A percentile compares a stretch with the other conserved stretches of the same genome.
These are phyloP conservation scores for Pichia cephalocereana DNA, from an alignment of 805 yeast genomes.

Conservation along the genomic window DNA sequence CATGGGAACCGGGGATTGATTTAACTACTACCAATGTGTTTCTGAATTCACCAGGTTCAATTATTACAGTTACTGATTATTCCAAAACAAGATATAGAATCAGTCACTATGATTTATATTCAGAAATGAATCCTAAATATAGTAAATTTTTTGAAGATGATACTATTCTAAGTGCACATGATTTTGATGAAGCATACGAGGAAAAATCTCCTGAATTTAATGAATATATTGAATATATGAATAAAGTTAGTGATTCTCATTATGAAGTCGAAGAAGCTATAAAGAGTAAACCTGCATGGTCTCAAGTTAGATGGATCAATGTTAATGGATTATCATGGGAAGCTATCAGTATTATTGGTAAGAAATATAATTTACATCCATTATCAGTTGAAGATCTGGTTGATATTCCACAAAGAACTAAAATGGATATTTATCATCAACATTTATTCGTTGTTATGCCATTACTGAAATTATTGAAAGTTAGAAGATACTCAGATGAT, in stretches of 20 bases:
- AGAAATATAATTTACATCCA: conserved; percentile 39
- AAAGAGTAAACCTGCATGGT: conserved; percentile 35
- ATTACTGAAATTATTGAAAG: conserved; percentile 34
- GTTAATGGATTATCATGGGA: conserved; percentile 58
- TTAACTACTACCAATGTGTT: conserved; percentile 41
- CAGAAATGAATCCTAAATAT: conserved; percentile 18
- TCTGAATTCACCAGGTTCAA: conserved; percentile 43
- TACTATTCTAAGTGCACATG: conserved; percentile 8
- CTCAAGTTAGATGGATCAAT: conserved; percentile 46
- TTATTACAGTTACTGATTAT: conserved; percentile 46
- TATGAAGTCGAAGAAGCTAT: conserved; percentile 25
- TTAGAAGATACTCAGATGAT: conserved; percentile 9
- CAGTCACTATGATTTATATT: conserved; percentile 32
- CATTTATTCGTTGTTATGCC: conserved; percentile 51
- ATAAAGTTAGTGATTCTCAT: conserved; percentile 15
- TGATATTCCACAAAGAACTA: conserved; percentile 53
- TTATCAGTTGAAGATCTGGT: conserved; percentile 55
- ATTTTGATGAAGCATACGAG: conserved; percentile 4
- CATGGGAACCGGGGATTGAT: conserved; percentile 56
- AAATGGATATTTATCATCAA: conserved; percentile 41
- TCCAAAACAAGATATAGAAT: conserved; percentile 34
- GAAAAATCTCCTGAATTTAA: neutral
- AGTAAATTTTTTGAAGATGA: conserved; percentile 10
- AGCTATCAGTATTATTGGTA: conserved; percentile 39
- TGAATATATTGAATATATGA: conserved; percentile 10